Percentiles rank a stretch among this genome's conserved stretches.
phyloP scores from a whole-genome alignment of 139 green algal genomes.

The Desmodesmus armatus region DNA sequence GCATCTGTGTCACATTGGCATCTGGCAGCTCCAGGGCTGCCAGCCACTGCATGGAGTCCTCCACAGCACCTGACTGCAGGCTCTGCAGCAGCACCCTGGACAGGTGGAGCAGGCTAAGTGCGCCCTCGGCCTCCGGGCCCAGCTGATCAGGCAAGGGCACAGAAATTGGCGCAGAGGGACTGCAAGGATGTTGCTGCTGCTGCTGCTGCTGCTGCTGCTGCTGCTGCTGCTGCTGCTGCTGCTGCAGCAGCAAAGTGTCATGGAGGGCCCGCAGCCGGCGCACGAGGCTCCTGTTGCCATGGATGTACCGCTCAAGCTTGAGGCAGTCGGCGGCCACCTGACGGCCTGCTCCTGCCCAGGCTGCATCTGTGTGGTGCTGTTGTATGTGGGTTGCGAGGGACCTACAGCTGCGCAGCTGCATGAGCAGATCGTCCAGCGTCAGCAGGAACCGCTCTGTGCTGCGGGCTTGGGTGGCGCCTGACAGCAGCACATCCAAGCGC shows the following conservation, averaged over 20 bases:
- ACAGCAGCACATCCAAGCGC: neutral
- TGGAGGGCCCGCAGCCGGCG: neutral
- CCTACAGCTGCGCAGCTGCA: slow-evolving; percentile 16
- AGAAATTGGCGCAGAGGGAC: neutral
- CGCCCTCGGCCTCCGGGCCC: no score
- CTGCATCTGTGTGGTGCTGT: slow-evolving; percentile 23
- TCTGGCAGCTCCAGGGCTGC: slow-evolving; percentile 35
- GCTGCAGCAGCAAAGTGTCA: neutral
- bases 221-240: neutral
- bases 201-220: slow-evolving; percentile 8
- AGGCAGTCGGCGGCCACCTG: slow-evolving; percentile 20
- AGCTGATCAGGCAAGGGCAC: no score
- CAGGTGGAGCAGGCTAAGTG: slow-evolving; percentile 20
- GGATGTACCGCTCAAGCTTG: slow-evolving; percentile 5
- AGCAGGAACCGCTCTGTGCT: neutral
- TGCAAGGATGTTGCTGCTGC: neutral
- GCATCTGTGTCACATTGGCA: slow-evolving; percentile 1
- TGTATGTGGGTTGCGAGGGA: slow-evolving; percentile 15
- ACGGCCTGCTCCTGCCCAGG: neutral
- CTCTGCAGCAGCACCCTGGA: neutral
- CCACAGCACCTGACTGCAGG: neutral
- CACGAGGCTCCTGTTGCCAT: neutral
- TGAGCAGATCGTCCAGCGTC: slow-evolving; percentile 8
- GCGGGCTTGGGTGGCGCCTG: neutral
- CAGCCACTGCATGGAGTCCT: slow-evolving; percentile 31